These are phyloP conservation scores for Parathielavia appendiculata DNA, from an alignment of 495 filamentous ascomycete genomes.

Conservation along the genomic window DNA sequence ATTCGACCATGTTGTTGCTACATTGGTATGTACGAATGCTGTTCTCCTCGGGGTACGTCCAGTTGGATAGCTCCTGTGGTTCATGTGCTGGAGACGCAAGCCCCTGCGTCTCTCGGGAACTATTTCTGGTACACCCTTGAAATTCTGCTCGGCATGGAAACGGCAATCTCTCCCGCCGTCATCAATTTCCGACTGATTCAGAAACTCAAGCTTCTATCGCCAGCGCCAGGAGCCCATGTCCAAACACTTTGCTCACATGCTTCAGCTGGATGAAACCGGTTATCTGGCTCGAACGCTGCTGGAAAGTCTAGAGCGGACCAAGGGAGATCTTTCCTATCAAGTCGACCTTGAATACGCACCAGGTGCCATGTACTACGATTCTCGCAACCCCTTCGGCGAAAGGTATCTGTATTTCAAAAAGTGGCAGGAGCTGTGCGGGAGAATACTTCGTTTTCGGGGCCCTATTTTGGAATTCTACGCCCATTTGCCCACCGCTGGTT, in stretches of 20 bases:
- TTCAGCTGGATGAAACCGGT: not conserved
- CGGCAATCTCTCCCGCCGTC: not conserved
- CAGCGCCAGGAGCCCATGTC: not conserved
- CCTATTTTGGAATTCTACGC: conserved; percentile 2
- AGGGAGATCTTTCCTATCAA: not conserved
- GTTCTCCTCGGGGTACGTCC: not conserved
- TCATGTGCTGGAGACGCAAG: not conserved
- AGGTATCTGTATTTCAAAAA: too few species aligned
- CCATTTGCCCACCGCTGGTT: not conserved
- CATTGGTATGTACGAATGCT: not conserved
- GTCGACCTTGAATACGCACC: not conserved
- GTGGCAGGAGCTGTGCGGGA: too few species aligned
- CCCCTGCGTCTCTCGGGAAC: not conserved
- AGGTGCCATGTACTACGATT: not conserved
- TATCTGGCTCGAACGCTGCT: not conserved
- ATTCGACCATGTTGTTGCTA: not conserved
- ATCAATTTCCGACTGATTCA: not conserved
- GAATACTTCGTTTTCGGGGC: not conserved
- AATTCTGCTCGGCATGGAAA: not conserved
- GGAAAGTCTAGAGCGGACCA: not conserved
- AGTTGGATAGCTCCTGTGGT: not conserved
- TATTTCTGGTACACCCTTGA: conserved; percentile 3
- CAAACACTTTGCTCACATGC: not conserved
- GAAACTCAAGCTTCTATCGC: not conserved
- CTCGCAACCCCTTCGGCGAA: not conserved